Conservation (phyloP, 768 basidiomycete genomes). For the Chlorophyllum brunneum region DNA sequence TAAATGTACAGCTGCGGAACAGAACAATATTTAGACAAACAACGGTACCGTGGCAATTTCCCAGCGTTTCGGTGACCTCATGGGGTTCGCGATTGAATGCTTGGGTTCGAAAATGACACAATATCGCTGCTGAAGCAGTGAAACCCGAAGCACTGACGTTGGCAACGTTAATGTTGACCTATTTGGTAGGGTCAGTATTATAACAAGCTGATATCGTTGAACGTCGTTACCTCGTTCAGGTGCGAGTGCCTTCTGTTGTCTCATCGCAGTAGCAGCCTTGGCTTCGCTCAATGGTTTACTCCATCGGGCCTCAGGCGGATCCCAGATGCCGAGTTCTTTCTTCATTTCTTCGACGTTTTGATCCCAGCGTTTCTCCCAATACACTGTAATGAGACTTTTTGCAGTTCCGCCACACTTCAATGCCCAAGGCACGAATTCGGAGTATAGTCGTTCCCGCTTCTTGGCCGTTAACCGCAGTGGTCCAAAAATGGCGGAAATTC, state of each 20-base stretch:
- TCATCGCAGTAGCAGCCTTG: conserved; percentile 42
- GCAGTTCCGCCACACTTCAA: conserved; percentile 75
- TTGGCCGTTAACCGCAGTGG: conserved; percentile 63
- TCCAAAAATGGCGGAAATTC: conserved; percentile 74
- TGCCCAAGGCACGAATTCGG: conserved; percentile 92
- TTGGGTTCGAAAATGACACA: background rate
- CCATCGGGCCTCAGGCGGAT: conserved; percentile 74
- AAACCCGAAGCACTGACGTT: conserved; percentile 2
- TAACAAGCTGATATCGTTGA: background rate
- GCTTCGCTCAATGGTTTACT: conserved; percentile 63
- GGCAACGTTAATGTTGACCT: background rate
- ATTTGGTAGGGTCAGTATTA: background rate
- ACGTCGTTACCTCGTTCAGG: background rate
- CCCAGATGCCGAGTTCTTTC: conserved; percentile 79
- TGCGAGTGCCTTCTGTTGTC: conserved; percentile 13
- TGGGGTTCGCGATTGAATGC: background rate
- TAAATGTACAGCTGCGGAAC: conserved; percentile 1
- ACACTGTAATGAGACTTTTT: conserved; percentile 79
- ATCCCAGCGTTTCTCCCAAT: conserved; percentile 95
- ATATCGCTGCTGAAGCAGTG: background rate
- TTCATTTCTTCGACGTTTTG: conserved; percentile 80
- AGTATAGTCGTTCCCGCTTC: conserved; percentile 56
- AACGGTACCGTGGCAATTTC: background rate
- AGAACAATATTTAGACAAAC: background rate
- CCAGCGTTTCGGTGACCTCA: background rate